These are phyloP conservation scores for Beauveria bassiana DNA, from an alignment of 2,329 filamentous ascomycete species.

Conservation along the genomic window DNA sequence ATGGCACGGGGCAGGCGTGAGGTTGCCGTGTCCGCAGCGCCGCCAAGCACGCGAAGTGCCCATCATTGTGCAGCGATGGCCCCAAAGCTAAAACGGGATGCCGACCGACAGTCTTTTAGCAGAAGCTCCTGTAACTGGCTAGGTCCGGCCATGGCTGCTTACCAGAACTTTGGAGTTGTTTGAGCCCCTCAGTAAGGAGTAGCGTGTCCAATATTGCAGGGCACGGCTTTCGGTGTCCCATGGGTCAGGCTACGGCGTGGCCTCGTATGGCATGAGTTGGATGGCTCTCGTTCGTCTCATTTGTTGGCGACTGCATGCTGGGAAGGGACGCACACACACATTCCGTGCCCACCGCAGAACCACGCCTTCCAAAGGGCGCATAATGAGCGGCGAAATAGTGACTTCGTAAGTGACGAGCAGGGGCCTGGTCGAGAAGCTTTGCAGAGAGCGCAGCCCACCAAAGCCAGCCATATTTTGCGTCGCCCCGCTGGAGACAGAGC, in stretches of 20 bases:
- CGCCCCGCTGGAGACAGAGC: background rate
- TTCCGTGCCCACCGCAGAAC: background rate
- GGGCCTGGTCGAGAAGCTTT: background rate
- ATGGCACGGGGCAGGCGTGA: background rate
- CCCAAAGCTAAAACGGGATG: background rate
- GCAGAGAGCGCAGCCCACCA: background rate
- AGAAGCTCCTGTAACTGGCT: background rate
- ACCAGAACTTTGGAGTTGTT: background rate
- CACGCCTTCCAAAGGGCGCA: background rate
- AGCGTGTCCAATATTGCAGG: background rate
- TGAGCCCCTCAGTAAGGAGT: background rate
- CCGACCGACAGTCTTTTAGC: background rate
- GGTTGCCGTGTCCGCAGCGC: background rate
- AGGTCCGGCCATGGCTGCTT: background rate
- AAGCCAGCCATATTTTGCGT: background rate
- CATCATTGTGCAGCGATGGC: background rate
- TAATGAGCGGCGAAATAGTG: background rate
- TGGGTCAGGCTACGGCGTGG: background rate
- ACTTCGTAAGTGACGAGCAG: background rate
- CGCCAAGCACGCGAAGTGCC: background rate
- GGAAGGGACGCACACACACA: background rate
- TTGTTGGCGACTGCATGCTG: background rate
- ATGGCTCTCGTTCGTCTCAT: background rate
- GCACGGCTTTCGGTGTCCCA: constrained; percentile 1
- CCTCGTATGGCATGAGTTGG: constrained; percentile 1